These are phyloP conservation scores for Kwoniella sp. DNA, from an alignment of 768 basidiomycete species.

Conservation along the genomic window DNA sequence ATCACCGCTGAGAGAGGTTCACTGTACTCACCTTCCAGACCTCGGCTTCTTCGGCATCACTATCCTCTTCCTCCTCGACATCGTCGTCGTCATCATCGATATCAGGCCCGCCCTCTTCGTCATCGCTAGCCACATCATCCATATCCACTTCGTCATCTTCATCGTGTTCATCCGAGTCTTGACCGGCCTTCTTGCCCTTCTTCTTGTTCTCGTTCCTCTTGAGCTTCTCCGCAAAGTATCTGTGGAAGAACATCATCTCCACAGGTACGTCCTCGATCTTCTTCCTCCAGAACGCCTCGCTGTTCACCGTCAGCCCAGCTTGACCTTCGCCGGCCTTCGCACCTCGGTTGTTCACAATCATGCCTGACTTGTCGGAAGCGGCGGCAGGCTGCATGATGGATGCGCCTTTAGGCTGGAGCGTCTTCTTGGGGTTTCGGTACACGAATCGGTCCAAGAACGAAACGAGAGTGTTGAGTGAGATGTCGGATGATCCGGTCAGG, in stretches of 20 bases:
- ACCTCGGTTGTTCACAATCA: slow-evolving; percentile 65
- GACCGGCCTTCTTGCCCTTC: slow-evolving; percentile 28
- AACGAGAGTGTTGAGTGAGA: slow-evolving; percentile 86
- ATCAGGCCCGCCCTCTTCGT: slow-evolving; percentile 51
- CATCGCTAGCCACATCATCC: slow-evolving; percentile 16
- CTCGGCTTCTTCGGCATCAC: slow-evolving; percentile 64
- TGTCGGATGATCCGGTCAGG: slow-evolving; percentile 79
- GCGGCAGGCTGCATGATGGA: slow-evolving; percentile 96
- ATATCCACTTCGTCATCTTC: slow-evolving; percentile 37
- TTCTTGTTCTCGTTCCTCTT: slow-evolving; percentile 59
- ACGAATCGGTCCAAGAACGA: slow-evolving; percentile 97
- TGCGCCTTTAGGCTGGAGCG: slow-evolving; percentile 69
- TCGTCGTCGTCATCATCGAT: slow-evolving; percentile 53
- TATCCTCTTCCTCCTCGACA: slow-evolving; percentile 42
- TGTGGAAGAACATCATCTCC: slow-evolving; percentile 93
- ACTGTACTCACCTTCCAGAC: slow-evolving; percentile 77
- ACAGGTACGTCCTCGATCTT: slow-evolving; percentile 74
- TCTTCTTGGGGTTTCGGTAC: slow-evolving; percentile 89
- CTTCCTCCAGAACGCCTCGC: slow-evolving; percentile 71
- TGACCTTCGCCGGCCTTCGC: slow-evolving; percentile 58
- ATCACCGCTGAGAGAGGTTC: neutral
- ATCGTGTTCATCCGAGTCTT: slow-evolving; percentile 37
- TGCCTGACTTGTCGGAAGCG: slow-evolving; percentile 64
- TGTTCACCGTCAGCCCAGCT: slow-evolving; percentile 65
- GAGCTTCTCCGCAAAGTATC: slow-evolving; percentile 77